A percentile compares a stretch with the other conserved stretches of the same genome.
Evolutionary conservation across 108 stramenopile species (phyloP).

Genomic region (Ochromonas danica): DNA sequence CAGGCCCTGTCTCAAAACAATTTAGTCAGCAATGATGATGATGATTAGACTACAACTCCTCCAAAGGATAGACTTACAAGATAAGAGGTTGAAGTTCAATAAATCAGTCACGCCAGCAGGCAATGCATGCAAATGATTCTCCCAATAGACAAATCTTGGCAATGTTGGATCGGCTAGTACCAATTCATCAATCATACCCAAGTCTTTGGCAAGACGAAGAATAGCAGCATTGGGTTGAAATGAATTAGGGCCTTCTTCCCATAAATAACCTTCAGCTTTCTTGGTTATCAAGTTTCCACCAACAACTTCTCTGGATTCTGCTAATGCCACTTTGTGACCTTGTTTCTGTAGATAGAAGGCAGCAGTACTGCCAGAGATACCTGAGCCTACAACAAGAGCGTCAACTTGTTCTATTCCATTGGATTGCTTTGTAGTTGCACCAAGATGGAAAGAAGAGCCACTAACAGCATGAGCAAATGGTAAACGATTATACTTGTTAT

Average conservation of each 20-base stretch:
- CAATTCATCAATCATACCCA: conserved; percentile 78
- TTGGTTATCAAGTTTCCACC: conserved; percentile 88
- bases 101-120: conserved; percentile 77
- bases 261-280: conserved; percentile 73
- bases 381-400: conserved; percentile 81
- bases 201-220: conserved; percentile 77
- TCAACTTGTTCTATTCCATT: conserved; percentile 60
- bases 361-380: conserved; percentile 78
- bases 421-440: no score
- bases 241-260: conserved; percentile 92
- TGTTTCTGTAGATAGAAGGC: conserved; percentile 71
- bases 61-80: not conserved
- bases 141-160: conserved; percentile 54
- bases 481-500: no score
- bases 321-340: conserved; percentile 65
- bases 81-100: conserved; percentile 66
- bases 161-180: conserved; percentile 73
- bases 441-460: no score
- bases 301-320: conserved; percentile 73
- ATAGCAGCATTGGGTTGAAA: conserved; percentile 84
- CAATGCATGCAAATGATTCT: conserved; percentile 78
- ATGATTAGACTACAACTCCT: not conserved
- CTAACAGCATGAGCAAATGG: no score
- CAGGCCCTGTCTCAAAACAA: conserved; percentile 90
- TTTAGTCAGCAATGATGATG: no score